Evolutionary conservation across 257 asterid genomes (phyloP).

Genomic region (Knoxia roxburghii): DNA sequence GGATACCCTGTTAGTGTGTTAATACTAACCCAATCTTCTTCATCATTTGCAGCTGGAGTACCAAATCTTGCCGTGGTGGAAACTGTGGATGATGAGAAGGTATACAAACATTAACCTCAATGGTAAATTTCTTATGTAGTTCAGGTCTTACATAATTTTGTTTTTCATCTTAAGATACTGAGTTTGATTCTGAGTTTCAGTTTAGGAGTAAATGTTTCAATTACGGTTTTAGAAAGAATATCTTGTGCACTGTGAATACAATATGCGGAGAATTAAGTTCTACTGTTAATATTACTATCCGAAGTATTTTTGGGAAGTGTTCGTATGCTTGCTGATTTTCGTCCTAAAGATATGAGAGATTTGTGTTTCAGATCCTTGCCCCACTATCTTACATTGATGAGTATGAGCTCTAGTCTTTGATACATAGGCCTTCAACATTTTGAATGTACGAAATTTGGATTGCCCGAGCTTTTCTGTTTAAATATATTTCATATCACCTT

Average conservation of each 20-base stretch:
- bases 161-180: not conserved
- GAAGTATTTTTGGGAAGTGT: not conserved
- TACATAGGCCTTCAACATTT: no score
- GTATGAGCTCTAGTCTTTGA: not conserved
- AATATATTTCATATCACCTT: not conserved
- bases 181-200: no score
- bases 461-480: not conserved
- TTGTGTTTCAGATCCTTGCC: not conserved
- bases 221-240: not conserved
- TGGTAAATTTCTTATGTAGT: not conserved
- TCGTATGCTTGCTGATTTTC: not conserved
- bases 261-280: not conserved
- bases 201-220: no score
- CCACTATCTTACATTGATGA: not conserved
- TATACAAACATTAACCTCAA: slow-evolving; percentile 19
- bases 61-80: slow-evolving; percentile 93
- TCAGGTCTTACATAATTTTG: not conserved
- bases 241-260: not conserved
- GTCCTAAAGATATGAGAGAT: not conserved
- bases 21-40: slow-evolving; percentile 7
- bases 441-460: not conserved
- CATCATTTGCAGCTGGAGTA: slow-evolving; percentile 53
- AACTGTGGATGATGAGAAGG: slow-evolving; percentile 95
- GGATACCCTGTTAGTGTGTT: not conserved
- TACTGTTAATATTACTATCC: not conserved